Evolutionary conservation across 768 basidiomycete genomes (phyloP), one percentile per base, ranked within the genome.

Genomic region (Porphyrellus cyaneotinctus): DNA sequence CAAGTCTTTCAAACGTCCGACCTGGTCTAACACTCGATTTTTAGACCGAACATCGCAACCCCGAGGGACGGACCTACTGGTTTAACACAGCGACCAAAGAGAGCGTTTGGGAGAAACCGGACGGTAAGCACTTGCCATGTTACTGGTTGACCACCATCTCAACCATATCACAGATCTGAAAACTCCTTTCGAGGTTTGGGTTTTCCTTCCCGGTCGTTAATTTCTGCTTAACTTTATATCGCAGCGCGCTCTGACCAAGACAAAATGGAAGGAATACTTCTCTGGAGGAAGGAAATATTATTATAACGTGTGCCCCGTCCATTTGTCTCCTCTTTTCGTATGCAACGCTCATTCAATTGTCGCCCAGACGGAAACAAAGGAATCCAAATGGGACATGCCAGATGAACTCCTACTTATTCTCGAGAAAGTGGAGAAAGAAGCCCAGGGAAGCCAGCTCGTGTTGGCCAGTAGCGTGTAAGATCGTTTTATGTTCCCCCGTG

Each of bases 21-120:
- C 43, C 23, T 30, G 32, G 18, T 7, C 49, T 53, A 28, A 63
- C 9, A 42, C 10, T 54, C 9, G 26, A 41, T 32, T 39, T 32
- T 1, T 57, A 95, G 93, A 93, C 91, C 3, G 94, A 95, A 66
- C 91, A 97, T 72, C 85, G 89, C 31, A 95, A 95, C 72, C 85
- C 91, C 2, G 95, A 97, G 65, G 94, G 94, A n/a, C 78, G 93
- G n/a, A 92, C 91, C 0, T 98, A 98, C 65, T 98, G 95, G 95
- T 94, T 93, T 72, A 94, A 97, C 66, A 84, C 91, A 0, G 79
- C 76, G 11, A 90, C 88, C 4, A 84, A 87, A 62, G 89, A 91
- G 62, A 95, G 93, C 65, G 92, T 95, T 47, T 98, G 95, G 95
- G 95, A 97, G 72, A 99, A 98, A 68, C 97, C 97, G 54, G 91